phyloP scores from a whole-genome alignment of 371 early-diverging fungal genomes.

The Funneliformis caledonium region DNA sequence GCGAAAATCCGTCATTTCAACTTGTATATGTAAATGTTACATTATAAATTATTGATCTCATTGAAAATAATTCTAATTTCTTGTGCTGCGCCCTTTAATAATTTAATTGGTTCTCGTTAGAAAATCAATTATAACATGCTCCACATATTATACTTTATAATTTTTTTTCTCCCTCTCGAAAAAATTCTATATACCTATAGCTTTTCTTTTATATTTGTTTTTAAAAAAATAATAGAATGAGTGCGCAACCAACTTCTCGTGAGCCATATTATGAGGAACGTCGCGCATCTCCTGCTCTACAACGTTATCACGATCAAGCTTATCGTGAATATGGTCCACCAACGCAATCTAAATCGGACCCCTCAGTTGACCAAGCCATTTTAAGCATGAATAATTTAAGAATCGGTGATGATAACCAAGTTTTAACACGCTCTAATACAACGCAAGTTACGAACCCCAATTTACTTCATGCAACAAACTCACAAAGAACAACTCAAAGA shows the following conservation, averaged over 20 bases:
- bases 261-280: constrained; percentile 8
- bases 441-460: neutral
- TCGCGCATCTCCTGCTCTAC: neutral
- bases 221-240: neutral
- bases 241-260: neutral
- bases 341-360: neutral
- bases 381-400: neutral
- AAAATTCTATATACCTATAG: neutral
- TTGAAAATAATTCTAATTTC: too few species aligned
- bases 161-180: too few species aligned
- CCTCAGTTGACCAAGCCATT: neutral
- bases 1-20: too few species aligned
- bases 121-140: too few species aligned
- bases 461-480: neutral
- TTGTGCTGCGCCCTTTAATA: too few species aligned
- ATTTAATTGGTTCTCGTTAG: too few species aligned
- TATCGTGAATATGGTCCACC: constrained; percentile 2
- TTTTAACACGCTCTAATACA: neutral
- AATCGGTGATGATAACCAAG: constrained; percentile 7
- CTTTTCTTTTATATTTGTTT: neutral
- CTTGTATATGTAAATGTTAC: too few species aligned
- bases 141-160: too few species aligned
- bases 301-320: neutral
- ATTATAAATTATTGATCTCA: too few species aligned
- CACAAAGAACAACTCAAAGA: constrained; percentile 1